Evolutionary conservation across 345 rosid species (phyloP).

Genomic region (Gossypium turneri): DNA sequence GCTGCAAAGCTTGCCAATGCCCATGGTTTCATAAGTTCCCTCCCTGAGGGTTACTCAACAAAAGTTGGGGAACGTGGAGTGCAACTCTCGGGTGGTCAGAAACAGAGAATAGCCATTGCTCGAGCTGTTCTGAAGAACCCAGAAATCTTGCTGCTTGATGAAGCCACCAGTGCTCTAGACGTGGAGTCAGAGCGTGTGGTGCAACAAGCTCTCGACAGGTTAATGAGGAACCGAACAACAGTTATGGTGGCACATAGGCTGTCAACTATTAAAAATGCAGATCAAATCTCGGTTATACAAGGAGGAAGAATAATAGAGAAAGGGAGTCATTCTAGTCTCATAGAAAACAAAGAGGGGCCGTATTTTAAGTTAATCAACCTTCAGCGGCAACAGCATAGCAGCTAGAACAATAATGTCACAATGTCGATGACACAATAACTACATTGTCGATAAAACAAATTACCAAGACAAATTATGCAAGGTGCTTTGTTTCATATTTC

Average conservation of each 20-base stretch:
- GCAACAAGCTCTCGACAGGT: conserved; percentile 85
- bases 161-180: conserved; percentile 90
- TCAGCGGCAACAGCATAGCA: conserved; percentile 69
- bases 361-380: conserved; percentile 76
- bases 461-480: background rate
- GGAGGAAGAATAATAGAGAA: conserved; percentile 74
- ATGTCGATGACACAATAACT: background rate
- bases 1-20: conserved; percentile 88
- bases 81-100: conserved; percentile 89
- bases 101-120: conserved; percentile 89
- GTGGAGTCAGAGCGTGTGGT: conserved; percentile 80
- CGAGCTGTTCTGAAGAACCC: conserved; percentile 90
- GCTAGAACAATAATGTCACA: conserved; percentile 7
- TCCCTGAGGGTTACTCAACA: conserved; percentile 87
- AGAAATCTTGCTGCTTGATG: conserved; percentile 76
- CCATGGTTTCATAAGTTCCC: conserved; percentile 72
- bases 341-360: conserved; percentile 65
- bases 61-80: conserved; percentile 88
- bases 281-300: conserved; percentile 72
- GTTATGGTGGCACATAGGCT: conserved; percentile 91
- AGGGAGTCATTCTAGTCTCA: conserved; percentile 71
- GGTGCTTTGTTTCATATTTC: background rate
- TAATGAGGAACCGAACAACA: conserved; percentile 79
- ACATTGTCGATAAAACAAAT: conserved; percentile 5
- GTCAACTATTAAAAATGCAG: conserved; percentile 79